These are phyloP conservation scores for Chaetomium globosum DNA, from an alignment of 2,329 filamentous ascomycete species.

Conservation along the genomic window DNA sequence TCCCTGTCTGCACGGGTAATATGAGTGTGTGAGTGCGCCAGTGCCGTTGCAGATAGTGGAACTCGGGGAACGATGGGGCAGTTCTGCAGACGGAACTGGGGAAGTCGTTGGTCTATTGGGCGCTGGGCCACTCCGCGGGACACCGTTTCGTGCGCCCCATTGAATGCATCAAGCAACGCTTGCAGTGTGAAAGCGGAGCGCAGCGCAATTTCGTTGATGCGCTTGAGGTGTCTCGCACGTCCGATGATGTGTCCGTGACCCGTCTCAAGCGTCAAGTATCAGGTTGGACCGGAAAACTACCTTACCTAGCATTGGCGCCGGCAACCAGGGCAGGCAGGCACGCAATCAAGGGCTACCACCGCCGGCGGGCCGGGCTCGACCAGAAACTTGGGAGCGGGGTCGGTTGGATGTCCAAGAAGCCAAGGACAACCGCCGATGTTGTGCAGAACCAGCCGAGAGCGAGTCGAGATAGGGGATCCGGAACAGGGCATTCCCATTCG, in stretches of 20 bases:
- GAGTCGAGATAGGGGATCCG: neutral
- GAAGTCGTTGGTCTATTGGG: slow-evolving; percentile 23
- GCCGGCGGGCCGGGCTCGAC: slow-evolving; percentile 16
- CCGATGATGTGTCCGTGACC: slow-evolving; percentile 25
- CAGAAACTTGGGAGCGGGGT: slow-evolving; percentile 18
- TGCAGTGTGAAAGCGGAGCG: slow-evolving; percentile 4
- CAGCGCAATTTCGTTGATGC: slow-evolving; percentile 19
- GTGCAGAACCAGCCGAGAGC: neutral
- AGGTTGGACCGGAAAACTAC: slow-evolving; percentile 2
- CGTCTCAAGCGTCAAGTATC: slow-evolving; percentile 19
- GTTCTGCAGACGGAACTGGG: slow-evolving; percentile 15
- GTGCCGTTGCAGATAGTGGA: slow-evolving; percentile 31
- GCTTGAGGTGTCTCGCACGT: slow-evolving; percentile 24
- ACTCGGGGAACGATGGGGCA: slow-evolving; percentile 19
- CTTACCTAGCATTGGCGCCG: slow-evolving; percentile 18
- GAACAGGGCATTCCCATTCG: neutral
- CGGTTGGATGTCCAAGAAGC: neutral
- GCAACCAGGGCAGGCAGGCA: slow-evolving; percentile 6
- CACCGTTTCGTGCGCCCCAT: slow-evolving; percentile 26
- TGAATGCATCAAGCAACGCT: slow-evolving; percentile 7
- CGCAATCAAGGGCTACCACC: slow-evolving; percentile 2
- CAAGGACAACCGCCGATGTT: neutral
- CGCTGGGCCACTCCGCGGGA: slow-evolving; percentile 9
- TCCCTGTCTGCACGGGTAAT: slow-evolving; percentile 31
- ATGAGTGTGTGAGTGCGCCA: slow-evolving; percentile 30